These are phyloP conservation scores for Talaromyces adpressus DNA, from an alignment of 495 filamentous ascomycete genomes.

Conservation along the genomic window DNA sequence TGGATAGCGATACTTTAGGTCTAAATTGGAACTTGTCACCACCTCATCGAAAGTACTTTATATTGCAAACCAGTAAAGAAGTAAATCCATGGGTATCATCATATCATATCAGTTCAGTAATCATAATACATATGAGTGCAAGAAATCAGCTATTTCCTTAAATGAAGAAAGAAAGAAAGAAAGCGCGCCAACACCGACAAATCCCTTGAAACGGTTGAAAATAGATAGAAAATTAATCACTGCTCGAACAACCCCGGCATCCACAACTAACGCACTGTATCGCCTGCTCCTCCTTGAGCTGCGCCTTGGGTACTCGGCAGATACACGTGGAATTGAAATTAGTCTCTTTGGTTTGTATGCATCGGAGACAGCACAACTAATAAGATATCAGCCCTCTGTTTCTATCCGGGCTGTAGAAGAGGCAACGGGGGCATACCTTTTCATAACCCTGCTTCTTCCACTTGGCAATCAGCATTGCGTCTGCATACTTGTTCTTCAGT, in stretches of 20 bases:
- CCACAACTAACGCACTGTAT: slow-evolving; percentile 96
- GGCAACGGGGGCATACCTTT: slow-evolving; percentile 55
- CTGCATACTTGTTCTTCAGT: slow-evolving; percentile 93
- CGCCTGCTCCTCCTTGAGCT: slow-evolving; percentile 83
- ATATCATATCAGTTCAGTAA: neutral
- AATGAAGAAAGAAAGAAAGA: neutral
- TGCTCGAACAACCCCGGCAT: slow-evolving; percentile 82
- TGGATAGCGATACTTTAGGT: neutral
- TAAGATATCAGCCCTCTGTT: slow-evolving; percentile 2
- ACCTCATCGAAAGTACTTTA: neutral
- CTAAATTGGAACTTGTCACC: neutral
- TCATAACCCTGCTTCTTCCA: slow-evolving; percentile 99
- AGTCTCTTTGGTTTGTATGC: slow-evolving; percentile 97
- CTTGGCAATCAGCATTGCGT: slow-evolving; percentile 92
- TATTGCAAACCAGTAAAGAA: neutral
- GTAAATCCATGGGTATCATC: slow-evolving; percentile 6
- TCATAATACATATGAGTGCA: slow-evolving; percentile 4
- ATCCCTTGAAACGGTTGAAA: neutral
- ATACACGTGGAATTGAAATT: slow-evolving; percentile 98
- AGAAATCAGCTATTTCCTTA: neutral
- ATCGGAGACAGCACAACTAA: slow-evolving; percentile 92
- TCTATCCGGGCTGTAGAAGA: neutral
- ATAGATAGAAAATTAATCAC: slow-evolving; percentile 49
- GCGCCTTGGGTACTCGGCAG: slow-evolving; percentile 87
- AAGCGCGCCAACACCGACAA: neutral